These are phyloP conservation scores for Albatrellus ellisii DNA, from an alignment of 768 basidiomycete species.

Conservation along the genomic window DNA sequence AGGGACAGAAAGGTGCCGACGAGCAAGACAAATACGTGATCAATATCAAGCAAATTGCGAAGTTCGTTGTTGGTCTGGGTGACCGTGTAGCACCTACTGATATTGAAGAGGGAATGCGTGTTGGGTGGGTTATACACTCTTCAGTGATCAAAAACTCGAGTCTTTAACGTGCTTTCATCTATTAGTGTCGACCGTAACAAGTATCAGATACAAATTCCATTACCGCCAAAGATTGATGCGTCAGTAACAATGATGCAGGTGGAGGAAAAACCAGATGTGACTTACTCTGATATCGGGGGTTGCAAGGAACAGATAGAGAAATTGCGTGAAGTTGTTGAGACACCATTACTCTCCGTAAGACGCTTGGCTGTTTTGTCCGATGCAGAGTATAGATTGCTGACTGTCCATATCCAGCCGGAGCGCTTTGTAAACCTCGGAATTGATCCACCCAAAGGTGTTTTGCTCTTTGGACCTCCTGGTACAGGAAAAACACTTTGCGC, in stretches of 20 bases:
- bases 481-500: conserved; percentile 99
- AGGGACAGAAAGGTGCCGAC: conserved; percentile 93
- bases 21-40: conserved; percentile 99
- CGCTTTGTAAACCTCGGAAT: conserved; percentile 97
- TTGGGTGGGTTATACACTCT: conserved; percentile 87
- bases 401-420: conserved; percentile 69
- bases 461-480: conserved; percentile 91
- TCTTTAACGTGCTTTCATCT: not conserved
- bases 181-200: conserved; percentile 85
- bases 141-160: conserved; percentile 1
- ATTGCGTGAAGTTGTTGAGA: conserved; percentile 94
- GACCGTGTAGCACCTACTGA: conserved; percentile 96
- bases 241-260: conserved; percentile 99
- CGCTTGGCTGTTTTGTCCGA: not conserved
- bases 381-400: not conserved
- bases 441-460: conserved; percentile 96
- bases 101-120: conserved; percentile 99
- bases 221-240: conserved; percentile 98
- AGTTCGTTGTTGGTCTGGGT: conserved; percentile 95
- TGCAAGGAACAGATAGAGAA: conserved; percentile 99
- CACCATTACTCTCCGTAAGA: conserved; percentile 83
- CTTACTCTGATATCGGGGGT: conserved; percentile 95
- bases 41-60: conserved; percentile 99
- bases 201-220: conserved; percentile 97
- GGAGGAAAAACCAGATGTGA: conserved; percentile 96